Evolutionary conservation across 768 basidiomycete species (phyloP), one percentile per base, ranked within the genome.

Genomic region (Boletus subcaerulescens): DNA sequence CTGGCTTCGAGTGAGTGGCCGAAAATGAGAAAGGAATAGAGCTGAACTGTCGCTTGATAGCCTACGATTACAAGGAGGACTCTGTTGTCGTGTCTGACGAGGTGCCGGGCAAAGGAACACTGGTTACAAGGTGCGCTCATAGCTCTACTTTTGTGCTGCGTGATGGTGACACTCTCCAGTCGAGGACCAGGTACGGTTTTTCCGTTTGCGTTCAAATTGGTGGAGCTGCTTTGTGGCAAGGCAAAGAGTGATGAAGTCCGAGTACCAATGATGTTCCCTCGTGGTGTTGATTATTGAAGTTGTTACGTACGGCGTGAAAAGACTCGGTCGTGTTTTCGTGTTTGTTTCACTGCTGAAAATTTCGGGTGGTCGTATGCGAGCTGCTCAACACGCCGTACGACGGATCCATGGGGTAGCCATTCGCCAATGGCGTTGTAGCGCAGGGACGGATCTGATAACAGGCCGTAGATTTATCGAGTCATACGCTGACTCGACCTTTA

Each of bases 101-200:
- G 10, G 58, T 69, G 3, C 52, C 56, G 3, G 64, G 57, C 1
- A 71, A 68, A 29, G 81, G 79, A 0, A 84, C 82, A 48, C 75
- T 93, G 5, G 77, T 93, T 12, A 91, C 90, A n/a, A 91, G 88
- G 89, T 87, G 52, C 32, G 44, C 40, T 9, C 36, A 40, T n/a
- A 20, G 11, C 35, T 24, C 15, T 2, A 12, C 44, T 42, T 9
- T 48, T 24, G 10, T 46, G 45, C 41, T 40, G 48, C 22, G 7
- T 57, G 57, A 50, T 39, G 57, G 50, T 38, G n/a, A 26, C 20
- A 20, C 31, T 35, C n/a, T 42, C 5, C 53, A 90, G 87, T 65
- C 87, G 87, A 32, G 89, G 89, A 3, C 88, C 87, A 61, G 87
- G 90, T 12, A 91, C 89, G 4, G 73, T 83, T 0, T 92, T 93